A percentile compares a stretch with the other conserved stretches of the same genome.
Evolutionary conservation across 805 yeast species (phyloP).

Genomic region (Spathaspora sp.): DNA sequence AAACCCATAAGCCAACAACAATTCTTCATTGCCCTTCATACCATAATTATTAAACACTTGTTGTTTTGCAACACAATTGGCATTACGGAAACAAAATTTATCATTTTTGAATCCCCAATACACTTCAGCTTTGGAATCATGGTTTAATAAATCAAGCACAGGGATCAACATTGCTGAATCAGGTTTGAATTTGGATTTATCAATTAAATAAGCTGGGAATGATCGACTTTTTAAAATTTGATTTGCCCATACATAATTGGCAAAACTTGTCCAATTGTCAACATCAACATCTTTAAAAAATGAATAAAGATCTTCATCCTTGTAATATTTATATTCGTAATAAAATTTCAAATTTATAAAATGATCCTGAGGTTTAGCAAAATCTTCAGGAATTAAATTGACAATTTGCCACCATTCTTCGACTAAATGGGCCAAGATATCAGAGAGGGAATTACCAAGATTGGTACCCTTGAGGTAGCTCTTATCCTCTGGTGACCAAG

Average conservation of each 20-base stretch:
- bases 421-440: conserved; percentile 41
- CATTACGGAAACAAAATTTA: conserved; percentile 36
- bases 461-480: conserved; percentile 64
- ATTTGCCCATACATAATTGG: conserved; percentile 73
- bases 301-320: conserved; percentile 30
- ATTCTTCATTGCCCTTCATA: conserved; percentile 79
- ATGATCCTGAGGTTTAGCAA: conserved; percentile 30
- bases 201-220: conserved; percentile 69
- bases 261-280: conserved; percentile 59
- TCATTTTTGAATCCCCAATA: conserved; percentile 48
- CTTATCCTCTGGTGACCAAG: conserved; percentile 57
- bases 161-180: conserved; percentile 73
- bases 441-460: conserved; percentile 50
- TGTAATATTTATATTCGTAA: conserved; percentile 39
- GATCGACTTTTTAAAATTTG: conserved; percentile 72
- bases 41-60: conserved; percentile 84
- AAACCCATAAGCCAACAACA: conserved; percentile 82
- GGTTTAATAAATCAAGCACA: conserved; percentile 75
- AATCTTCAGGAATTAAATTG: conserved; percentile 24
- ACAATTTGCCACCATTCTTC: conserved; percentile 59
- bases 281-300: conserved; percentile 18
- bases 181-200: conserved; percentile 25
- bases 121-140: conserved; percentile 56
- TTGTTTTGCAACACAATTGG: conserved; percentile 21
- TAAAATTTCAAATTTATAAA: conserved; percentile 40